Evolutionary conservation across 164 flowering plant species (phyloP), one percentile per base, ranked within the genome.

Genomic region (Tetracentron sinense): DNA sequence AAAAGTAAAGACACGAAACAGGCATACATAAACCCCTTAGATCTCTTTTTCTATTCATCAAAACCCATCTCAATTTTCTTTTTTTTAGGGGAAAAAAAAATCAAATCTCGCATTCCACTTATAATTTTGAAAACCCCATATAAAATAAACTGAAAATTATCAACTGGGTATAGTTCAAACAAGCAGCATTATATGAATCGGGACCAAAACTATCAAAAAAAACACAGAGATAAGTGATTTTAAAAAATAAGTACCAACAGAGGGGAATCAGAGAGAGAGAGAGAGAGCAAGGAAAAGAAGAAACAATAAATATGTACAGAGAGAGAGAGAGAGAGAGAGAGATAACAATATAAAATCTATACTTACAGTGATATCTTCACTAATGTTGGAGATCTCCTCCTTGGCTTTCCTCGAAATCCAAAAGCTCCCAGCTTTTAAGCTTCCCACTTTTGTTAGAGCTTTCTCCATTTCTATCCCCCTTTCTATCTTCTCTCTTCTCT

Each of bases 321-420:
- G n/a, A 49, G 42, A 61, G 29, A 61, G 33, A 35, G 25, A 42
- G 20, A 29, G 19, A 16, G 31, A 54, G 14, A 14, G 22, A 52
- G 6, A 28, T 21, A 31, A 22, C 42, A 35, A 30, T 46, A 2
- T 44, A 31, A 55, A 27, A 7, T 2, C 4, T 8, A 8, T 6
- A 72, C 86, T 70, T 58, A 90, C 96, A 73, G 82, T 64, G 82
- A 90, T 70, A 49, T 90, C 94, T 50, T 83, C 84, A 65, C 84
- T 58, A 69, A 90, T 83, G 83, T 80, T 82, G 25, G 86, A 70
- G 67, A 87, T 64, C 76, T 90, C 96, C 55, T 83, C 87, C 65
- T 87, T 90, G 33, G 96, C 96, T 69, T 86, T 90, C 78, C 74
- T 83, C 2, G 96, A 77, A 73, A 90, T 77, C 96, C 90, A 89